These are phyloP conservation scores for Anethum foeniculum DNA, from an alignment of 140 eudicot genomes.

Conservation along the genomic window DNA sequence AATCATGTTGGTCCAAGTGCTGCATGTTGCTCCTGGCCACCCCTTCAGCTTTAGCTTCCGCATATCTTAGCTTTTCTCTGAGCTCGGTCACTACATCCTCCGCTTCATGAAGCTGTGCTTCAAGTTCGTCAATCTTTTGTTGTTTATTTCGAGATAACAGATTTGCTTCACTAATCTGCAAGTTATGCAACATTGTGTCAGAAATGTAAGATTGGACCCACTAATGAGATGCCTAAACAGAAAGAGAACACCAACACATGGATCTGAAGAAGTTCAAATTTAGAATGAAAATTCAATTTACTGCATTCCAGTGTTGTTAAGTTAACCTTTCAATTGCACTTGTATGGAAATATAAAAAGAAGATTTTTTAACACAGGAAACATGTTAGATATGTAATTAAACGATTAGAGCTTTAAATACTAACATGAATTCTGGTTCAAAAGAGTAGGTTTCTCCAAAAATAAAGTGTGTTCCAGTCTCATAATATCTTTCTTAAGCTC, in stretches of 20 bases:
- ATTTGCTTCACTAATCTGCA: conserved; percentile 56
- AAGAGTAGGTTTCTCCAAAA: neutral
- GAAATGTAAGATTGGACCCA: neutral
- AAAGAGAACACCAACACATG: neutral
- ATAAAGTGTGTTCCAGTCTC: neutral
- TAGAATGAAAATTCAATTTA: neutral
- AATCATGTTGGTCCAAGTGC: conserved; percentile 18
- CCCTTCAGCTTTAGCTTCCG: conserved; percentile 44
- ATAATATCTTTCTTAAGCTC: neutral
- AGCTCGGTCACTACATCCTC: conserved; percentile 83
- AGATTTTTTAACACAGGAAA: neutral
- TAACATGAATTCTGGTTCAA: neutral
- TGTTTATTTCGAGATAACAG: conserved; percentile 44
- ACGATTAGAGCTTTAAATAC: neutral
- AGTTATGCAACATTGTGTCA: neutral
- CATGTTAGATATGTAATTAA: neutral
- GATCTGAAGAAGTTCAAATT: neutral
- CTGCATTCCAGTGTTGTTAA: neutral
- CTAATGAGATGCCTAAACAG: neutral
- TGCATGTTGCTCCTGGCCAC: conserved; percentile 21
- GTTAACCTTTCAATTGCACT: neutral
- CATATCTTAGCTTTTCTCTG: conserved; percentile 59
- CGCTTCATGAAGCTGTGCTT: conserved; percentile 91
- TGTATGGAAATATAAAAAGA: neutral
- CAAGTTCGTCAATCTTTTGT: conserved; percentile 74